Base-by-base conservation (phyloP, 495 filamentous ascomycete genomes). In the Penicillium egyptiacum region DNA sequence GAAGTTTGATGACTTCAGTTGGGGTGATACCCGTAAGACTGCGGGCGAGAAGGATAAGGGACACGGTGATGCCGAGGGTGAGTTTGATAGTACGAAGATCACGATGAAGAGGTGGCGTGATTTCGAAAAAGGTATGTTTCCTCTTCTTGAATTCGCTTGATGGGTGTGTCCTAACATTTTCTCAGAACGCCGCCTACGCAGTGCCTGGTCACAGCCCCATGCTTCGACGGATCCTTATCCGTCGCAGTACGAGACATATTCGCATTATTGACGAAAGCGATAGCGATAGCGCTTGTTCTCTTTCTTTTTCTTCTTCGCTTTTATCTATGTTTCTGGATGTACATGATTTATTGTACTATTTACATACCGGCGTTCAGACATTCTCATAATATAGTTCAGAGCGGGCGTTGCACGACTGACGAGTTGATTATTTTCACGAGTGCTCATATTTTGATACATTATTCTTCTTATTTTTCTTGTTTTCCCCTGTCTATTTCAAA, bases 1-100 rank as follows among this genome's bases (percentile, higher is more conserved):
- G 95, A 97, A 99, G 70, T 99, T 99, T 70, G 95, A 99, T 66
- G 95, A 99, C 74, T 99, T 99, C 79, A 94, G 89, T 66, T 99
- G 95, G 94, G 95, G 95, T 59, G 95, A 99, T 63, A 99, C 95
- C 26, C 85, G 95, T 26, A 95, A 98, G 83, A 96, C 93, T 12
- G 91, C 86, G 1, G 92, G 91, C 3, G 95, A 95, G 65, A 91
- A 90, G 77, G 90, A 91, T 77, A 86, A 87, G 74, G 84, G 84
- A 1, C 89, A 89, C 42, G 87, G 88, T 28, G 90, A 91, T 60
- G 88, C 87, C 55, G 92, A 98, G 75, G 95, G 95, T 55, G 93
- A 97, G 72, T 98, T 98, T 71, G 93, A 98, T 66, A 94, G 89
- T 69, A 92, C 87, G 68, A 94, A 96, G 83, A 98, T 98, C 65